These are phyloP conservation scores for Xylaria arbuscula DNA, from an alignment of 2,329 filamentous ascomycete genomes.

Conservation along the genomic window DNA sequence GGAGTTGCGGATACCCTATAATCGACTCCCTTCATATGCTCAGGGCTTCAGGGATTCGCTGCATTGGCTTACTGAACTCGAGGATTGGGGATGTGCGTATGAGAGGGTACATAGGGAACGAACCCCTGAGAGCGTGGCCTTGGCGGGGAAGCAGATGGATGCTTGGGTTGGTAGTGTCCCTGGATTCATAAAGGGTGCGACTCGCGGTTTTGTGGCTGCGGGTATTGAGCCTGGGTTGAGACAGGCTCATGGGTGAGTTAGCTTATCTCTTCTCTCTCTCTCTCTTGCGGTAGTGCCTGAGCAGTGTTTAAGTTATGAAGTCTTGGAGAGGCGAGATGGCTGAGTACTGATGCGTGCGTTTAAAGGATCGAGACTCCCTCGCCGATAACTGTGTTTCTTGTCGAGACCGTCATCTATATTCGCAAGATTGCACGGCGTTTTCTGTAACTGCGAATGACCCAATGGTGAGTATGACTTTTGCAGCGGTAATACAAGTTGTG, in stretches of 20 bases:
- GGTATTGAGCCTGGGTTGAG: constrained; percentile 28
- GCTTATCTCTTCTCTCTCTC: background rate
- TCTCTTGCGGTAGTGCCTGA: too few relatives aligned
- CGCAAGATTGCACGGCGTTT: constrained; percentile 25
- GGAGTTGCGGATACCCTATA: constrained; percentile 23
- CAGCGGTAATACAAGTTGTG: background rate
- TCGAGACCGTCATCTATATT: constrained; percentile 7
- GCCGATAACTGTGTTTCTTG: background rate
- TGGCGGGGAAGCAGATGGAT: constrained; percentile 26
- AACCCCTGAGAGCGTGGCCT: constrained; percentile 18
- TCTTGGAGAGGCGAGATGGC: background rate
- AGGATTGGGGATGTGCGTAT: constrained; percentile 29
- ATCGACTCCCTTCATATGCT: constrained; percentile 5
- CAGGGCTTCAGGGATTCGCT: constrained; percentile 26
- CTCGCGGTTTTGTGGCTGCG: constrained; percentile 16
- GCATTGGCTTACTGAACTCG: constrained; percentile 35
- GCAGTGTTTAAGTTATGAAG: background rate
- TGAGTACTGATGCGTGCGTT: constrained; percentile 5
- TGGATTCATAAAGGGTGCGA: background rate
- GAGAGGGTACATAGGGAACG: constrained; percentile 15
- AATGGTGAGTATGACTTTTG: constrained; percentile 9
- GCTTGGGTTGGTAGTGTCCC: constrained; percentile 15
- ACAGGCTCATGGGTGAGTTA: constrained; percentile 31
- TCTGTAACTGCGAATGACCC: constrained; percentile 1
- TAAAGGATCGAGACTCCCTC: constrained; percentile 26